These are phyloP conservation scores for Colletotrichum sp. DNA, from an alignment of 2,329 filamentous ascomycete genomes.

Conservation along the genomic window DNA sequence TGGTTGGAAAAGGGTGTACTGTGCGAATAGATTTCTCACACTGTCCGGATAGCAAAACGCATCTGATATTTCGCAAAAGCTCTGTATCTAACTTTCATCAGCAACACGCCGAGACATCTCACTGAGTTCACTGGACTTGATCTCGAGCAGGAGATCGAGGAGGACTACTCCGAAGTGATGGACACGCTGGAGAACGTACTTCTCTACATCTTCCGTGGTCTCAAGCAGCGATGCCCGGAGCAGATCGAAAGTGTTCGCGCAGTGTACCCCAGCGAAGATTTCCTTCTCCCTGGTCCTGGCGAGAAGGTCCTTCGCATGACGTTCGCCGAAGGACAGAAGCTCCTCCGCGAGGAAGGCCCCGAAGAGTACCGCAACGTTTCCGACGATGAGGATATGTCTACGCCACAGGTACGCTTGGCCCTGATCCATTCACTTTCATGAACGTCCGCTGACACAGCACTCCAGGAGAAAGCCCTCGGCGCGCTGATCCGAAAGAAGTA, in stretches of 20 bases:
- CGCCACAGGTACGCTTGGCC: constrained; percentile 47
- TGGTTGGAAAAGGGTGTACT: no score
- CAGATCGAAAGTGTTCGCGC: constrained; percentile 76
- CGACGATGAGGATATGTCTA: constrained; percentile 82
- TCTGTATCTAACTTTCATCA: constrained; percentile 51
- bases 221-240: constrained; percentile 63
- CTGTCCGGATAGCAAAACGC: no score
- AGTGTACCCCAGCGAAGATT: constrained; percentile 78
- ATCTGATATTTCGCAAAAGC: background rate
- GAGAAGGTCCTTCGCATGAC: constrained; percentile 75
- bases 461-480: constrained; percentile 86
- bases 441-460: background rate
- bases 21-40: no score
- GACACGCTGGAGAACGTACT: constrained; percentile 10
- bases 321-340: constrained; percentile 79
- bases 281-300: constrained; percentile 76
- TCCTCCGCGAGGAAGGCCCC: constrained; percentile 77
- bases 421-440: background rate
- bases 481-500: constrained; percentile 86
- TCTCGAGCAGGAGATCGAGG: constrained; percentile 87
- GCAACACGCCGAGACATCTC: constrained; percentile 84
- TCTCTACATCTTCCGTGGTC: constrained; percentile 1
- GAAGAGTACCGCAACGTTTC: constrained; percentile 69
- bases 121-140: constrained; percentile 90
- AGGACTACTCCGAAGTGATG: constrained; percentile 59